Evolutionary conservation across 148 eudicot species (phyloP).

Genomic region (Vaccinium corymbosum): DNA sequence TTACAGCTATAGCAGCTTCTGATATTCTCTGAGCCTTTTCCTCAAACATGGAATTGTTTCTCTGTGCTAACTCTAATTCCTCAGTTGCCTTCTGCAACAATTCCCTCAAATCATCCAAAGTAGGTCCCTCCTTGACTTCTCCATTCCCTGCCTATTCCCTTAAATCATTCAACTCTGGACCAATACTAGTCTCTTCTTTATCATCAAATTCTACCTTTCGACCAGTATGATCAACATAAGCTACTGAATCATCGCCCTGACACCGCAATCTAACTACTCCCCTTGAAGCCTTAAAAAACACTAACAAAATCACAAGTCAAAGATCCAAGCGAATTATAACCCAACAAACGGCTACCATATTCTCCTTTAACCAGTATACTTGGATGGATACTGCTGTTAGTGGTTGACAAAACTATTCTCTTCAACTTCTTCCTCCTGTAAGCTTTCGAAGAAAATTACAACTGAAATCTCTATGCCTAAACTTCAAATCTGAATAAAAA

Average conservation of each 20-base stretch:
- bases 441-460: conserved; percentile 23
- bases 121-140: conserved; percentile 40
- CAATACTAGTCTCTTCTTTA: conserved; percentile 31
- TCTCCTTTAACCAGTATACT: conserved; percentile 23
- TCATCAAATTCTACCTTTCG: conserved; percentile 39
- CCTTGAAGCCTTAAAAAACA: conserved; percentile 22
- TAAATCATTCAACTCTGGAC: conserved; percentile 30
- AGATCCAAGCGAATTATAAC: conserved; percentile 5
- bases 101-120: conserved; percentile 67
- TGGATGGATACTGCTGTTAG: conserved; percentile 12
- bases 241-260: conserved; percentile 49
- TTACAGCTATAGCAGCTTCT: too few relatives aligned
- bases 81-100: conserved; percentile 59
- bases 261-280: conserved; percentile 34
- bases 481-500: conserved; percentile 28
- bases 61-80: conserved; percentile 74
- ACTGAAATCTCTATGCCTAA: neutral
- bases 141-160: conserved; percentile 8
- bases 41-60: conserved; percentile 81
- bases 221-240: conserved; percentile 37
- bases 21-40: neutral
- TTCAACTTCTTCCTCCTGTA: conserved; percentile 40
- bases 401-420: conserved; percentile 18
- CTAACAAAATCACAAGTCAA: conserved; percentile 19
- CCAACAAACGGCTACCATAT: conserved; percentile 17